Percentiles rank a stretch among this genome's conserved stretches.
phyloP scores from a whole-genome alignment of 2,329 filamentous ascomycete species.

The Xylariaceae sp. region DNA sequence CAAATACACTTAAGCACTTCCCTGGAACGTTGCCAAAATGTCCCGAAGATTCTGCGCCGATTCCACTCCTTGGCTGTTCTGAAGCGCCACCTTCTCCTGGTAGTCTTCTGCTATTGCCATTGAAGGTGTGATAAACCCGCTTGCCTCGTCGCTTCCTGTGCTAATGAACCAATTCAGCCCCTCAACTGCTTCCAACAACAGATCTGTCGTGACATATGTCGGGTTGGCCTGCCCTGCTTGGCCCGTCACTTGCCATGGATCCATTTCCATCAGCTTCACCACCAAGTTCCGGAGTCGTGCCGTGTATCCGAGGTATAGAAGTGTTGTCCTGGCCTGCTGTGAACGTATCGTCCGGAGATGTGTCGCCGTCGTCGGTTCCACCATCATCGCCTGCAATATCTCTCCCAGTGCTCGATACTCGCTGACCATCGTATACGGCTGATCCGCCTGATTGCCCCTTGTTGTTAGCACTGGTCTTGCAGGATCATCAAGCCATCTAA shows the following conservation, averaged over 20 bases:
- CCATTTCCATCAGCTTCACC: conserved; percentile 24
- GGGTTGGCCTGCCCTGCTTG: background rate
- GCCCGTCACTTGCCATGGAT: conserved; percentile 15
- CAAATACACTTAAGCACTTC: too few species aligned
- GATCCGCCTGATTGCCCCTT: conserved; percentile 20
- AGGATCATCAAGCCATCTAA: background rate
- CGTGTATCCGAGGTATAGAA: conserved; percentile 18
- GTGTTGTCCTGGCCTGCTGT: conserved; percentile 10
- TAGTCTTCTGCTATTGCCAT: conserved; percentile 13
- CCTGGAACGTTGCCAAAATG: too few species aligned
- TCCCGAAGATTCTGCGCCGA: conserved; percentile 10
- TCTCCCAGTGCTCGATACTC: conserved; percentile 30
- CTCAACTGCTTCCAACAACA: conserved; percentile 13
- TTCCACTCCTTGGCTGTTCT: background rate
- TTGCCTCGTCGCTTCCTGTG: conserved; percentile 4
- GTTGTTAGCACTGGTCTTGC: background rate
- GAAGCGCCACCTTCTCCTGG: conserved; percentile 3
- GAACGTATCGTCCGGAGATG: conserved; percentile 16
- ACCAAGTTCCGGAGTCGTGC: conserved; percentile 22
- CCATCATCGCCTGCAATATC: conserved; percentile 31
- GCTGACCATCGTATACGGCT: conserved; percentile 30
- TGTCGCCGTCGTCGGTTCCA: conserved; percentile 13
- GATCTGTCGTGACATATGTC: conserved; percentile 15
- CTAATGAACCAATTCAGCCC: conserved; percentile 7
- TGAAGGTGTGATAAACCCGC: conserved; percentile 4